Percentiles rank a stretch among this genome's conserved stretches.
phyloP scores from a whole-genome alignment of 441 rosid genomes.

The Hura crepitans region DNA sequence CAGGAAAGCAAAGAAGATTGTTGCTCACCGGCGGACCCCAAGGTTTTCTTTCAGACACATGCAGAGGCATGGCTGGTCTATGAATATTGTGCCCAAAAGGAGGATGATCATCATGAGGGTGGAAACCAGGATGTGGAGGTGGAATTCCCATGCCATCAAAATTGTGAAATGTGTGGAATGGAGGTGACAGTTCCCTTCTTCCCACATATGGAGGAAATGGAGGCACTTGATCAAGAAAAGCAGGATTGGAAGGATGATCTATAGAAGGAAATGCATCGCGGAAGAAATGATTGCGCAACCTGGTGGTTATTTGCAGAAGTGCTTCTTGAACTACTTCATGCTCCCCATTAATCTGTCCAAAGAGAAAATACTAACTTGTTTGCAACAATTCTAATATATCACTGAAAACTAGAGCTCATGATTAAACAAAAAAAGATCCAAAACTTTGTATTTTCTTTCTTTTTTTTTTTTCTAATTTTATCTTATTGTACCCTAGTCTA shows the following conservation, averaged over 20 bases:
- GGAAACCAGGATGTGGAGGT: conserved; percentile 48
- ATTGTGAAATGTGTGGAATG: conserved; percentile 46
- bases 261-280: conserved; percentile 48
- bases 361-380: neutral
- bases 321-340: conserved; percentile 68
- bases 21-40: conserved; percentile 65
- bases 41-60: conserved; percentile 51
- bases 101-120: conserved; percentile 48
- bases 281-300: conserved; percentile 61
- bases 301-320: conserved; percentile 58
- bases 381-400: neutral
- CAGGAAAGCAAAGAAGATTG: conserved; percentile 11
- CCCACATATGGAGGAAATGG: conserved; percentile 55
- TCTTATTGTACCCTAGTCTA: neutral
- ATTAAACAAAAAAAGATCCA: neutral
- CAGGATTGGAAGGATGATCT: conserved; percentile 48
- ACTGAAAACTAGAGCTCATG: neutral
- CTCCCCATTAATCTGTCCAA: conserved; percentile 58
- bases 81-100: conserved; percentile 48
- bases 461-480: neutral
- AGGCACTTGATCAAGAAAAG: conserved; percentile 49
- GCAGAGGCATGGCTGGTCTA: conserved; percentile 47
- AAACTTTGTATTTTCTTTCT: neutral
- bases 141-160: conserved; percentile 57
- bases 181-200: conserved; percentile 67